Percentiles rank a stretch among this genome's conserved stretches.
phyloP scores from a whole-genome alignment of 176 grass and related monocot genomes.

The Paspalum notatum region DNA sequence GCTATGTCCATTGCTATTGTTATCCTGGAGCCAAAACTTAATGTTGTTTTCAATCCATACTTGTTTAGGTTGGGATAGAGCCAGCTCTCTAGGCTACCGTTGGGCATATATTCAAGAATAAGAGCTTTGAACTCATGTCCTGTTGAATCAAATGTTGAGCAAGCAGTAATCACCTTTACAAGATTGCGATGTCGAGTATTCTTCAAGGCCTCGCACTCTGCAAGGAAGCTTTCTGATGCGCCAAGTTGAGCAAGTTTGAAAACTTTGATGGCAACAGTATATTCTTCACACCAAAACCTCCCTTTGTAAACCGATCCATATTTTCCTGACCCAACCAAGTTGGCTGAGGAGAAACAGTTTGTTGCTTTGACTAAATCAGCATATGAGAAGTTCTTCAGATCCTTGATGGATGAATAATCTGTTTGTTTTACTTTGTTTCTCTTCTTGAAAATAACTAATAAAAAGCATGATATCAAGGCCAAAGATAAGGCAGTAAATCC shows the following conservation, averaged over 20 bases:
- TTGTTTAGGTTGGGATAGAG: not conserved
- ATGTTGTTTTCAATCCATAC: not conserved
- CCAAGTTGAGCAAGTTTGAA: constrained; percentile 26
- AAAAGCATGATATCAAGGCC: not conserved
- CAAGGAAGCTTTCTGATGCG: constrained; percentile 27
- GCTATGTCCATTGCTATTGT: not conserved
- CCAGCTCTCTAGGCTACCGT: not conserved
- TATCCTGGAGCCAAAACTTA: not conserved
- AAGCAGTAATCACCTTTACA: not conserved
- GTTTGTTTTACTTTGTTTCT: not conserved
- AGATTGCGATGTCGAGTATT: constrained; percentile 49
- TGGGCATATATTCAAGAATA: not conserved
- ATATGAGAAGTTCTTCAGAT: constrained; percentile 23
- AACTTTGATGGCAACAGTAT: constrained; percentile 41
- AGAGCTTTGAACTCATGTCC: not conserved
- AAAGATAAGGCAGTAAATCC: not conserved
- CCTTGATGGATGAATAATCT: not conserved
- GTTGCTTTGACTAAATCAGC: constrained; percentile 32
- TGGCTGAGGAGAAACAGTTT: not conserved
- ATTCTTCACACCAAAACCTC: not conserved
- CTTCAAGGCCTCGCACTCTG: constrained; percentile 52
- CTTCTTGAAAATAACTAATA: not conserved
- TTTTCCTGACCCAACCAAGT: constrained; percentile 30
- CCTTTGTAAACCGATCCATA: constrained; percentile 41
- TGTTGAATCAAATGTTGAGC: not conserved